Conservation (phyloP, 306 rosid genomes). For the Sphenostylis stenocarpa region DNA sequence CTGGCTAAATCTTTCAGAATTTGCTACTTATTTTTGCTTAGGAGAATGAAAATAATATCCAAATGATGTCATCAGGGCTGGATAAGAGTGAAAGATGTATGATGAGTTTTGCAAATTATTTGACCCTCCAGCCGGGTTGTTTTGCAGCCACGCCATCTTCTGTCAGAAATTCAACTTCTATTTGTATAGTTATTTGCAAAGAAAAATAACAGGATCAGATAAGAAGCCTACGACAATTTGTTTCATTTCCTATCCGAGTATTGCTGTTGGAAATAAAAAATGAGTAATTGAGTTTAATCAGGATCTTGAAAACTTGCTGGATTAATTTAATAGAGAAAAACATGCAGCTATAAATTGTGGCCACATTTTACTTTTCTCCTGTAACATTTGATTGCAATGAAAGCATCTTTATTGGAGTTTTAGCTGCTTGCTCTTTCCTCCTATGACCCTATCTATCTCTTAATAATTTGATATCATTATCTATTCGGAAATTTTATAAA, state of each 20-base stretch:
- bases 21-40: neutral
- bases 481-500: neutral
- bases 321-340: neutral
- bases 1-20: neutral
- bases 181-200: neutral
- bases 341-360: slow-evolving; percentile 2
- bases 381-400: neutral
- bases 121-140: neutral
- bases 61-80: neutral
- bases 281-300: neutral
- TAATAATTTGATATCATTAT: neutral
- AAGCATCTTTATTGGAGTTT: neutral
- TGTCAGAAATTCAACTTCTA: neutral
- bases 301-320: slow-evolving; percentile 4
- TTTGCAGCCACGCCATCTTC: neutral
- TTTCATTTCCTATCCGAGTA: neutral
- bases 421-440: neutral
- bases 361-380: slow-evolving; percentile 1
- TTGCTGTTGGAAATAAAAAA: neutral
- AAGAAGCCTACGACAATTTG: neutral
- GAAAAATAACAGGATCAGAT: neutral
- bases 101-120: neutral
- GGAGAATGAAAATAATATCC: neutral
- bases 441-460: neutral
- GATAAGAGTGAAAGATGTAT: too few relatives aligned